Evolutionary conservation across 768 basidiomycete species (phyloP).

Genomic region (Lentinula sp.): DNA sequence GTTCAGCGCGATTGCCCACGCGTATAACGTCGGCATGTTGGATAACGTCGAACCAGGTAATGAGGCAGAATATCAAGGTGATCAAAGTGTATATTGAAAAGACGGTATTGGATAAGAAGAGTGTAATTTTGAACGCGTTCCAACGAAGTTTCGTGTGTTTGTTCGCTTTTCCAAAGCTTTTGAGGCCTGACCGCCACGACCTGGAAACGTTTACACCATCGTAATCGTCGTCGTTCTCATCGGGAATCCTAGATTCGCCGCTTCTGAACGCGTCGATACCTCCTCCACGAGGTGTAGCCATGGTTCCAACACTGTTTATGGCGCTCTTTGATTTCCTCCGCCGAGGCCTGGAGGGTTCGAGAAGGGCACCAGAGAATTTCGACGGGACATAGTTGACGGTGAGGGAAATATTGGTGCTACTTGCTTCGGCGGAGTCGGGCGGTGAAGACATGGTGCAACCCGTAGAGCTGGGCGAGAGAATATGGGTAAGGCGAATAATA

Average conservation of each 20-base stretch:
- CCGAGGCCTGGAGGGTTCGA: slow-evolving; percentile 33
- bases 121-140: slow-evolving; percentile 81
- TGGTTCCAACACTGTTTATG: slow-evolving; percentile 21
- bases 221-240: slow-evolving; percentile 52
- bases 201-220: slow-evolving; percentile 34
- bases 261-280: slow-evolving; percentile 61
- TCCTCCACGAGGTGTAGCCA: slow-evolving; percentile 58
- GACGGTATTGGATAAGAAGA: slow-evolving; percentile 62
- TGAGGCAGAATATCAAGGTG: slow-evolving; percentile 59
- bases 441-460: not conserved
- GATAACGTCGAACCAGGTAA: slow-evolving; percentile 78
- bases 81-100: slow-evolving; percentile 56
- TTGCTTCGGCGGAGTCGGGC: not conserved
- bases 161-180: slow-evolving; percentile 8
- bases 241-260: slow-evolving; percentile 47
- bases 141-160: slow-evolving; percentile 47
- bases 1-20: slow-evolving; percentile 60
- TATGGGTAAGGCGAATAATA: not conserved
- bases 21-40: slow-evolving; percentile 64
- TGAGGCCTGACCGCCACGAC: not conserved
- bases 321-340: slow-evolving; percentile 22
- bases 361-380: slow-evolving; percentile 57
- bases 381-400: slow-evolving; percentile 70
- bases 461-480: not conserved
- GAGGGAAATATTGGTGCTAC: slow-evolving; percentile 27